A percentile compares a stretch with the other conserved stretches of the same genome.
Evolutionary conservation across 164 flowering plant species (phyloP).

Genomic region (Cinnamomum chago): DNA sequence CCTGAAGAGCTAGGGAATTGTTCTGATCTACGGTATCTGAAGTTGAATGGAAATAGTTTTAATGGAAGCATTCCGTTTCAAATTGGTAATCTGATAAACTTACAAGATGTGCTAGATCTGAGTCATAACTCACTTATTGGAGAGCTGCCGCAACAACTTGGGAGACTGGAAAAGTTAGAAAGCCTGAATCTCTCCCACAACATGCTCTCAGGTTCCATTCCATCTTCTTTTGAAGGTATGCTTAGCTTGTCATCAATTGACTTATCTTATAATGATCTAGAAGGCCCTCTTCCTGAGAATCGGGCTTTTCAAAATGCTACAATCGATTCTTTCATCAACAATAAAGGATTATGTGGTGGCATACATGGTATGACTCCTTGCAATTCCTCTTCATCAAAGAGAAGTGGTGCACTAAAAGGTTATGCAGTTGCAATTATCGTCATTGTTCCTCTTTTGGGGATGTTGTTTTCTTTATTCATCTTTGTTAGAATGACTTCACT

Average conservation of each 20-base stretch:
- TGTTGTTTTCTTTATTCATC: not conserved
- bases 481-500: not conserved
- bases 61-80: constrained; percentile 9
- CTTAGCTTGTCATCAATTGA: constrained; percentile 1
- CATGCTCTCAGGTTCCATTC: constrained; percentile 3
- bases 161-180: constrained; percentile 1
- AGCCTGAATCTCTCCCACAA: constrained; percentile 11
- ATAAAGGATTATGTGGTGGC: constrained; percentile 8
- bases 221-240: not conserved
- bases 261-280: constrained; percentile 8
- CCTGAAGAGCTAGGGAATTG: not conserved
- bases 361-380: constrained; percentile 1
- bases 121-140: constrained; percentile 2
- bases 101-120: not conserved
- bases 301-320: constrained; percentile 3
- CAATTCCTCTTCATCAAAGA: not conserved
- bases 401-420: not conserved
- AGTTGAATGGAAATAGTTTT: not conserved
- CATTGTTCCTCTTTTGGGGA: not conserved
- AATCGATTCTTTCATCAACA: not conserved
- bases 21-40: not conserved
- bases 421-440: not conserved
- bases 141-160: not conserved
- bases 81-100: constrained; percentile 3
- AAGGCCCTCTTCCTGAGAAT: constrained; percentile 1